A percentile compares a stretch with the other conserved stretches of the same genome.
phyloP scores from a whole-genome alignment of 2,329 filamentous ascomycete genomes.

The Ceratocystis papillata region DNA sequence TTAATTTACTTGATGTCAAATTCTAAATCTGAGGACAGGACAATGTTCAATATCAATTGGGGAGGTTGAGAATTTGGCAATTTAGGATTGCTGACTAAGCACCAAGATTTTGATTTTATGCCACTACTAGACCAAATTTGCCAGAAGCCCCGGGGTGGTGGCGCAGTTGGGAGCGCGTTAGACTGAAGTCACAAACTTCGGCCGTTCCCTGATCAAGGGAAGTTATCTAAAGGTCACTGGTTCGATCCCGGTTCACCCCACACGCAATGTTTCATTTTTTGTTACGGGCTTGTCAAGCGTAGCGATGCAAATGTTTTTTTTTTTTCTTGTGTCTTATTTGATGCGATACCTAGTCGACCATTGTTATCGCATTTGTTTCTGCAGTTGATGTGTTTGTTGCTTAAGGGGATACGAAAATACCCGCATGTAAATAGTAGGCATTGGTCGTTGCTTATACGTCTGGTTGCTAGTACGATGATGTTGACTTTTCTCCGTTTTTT shows the following conservation, averaged over 20 bases:
- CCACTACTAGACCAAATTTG: background rate
- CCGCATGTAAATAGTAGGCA: background rate
- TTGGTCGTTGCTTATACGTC: background rate
- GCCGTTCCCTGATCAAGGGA: constrained; percentile 11
- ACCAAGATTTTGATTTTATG: background rate
- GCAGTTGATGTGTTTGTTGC: too few species aligned
- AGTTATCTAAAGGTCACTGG: constrained; percentile 25
- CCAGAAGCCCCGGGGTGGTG: constrained; percentile 15
- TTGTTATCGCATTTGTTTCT: too few species aligned
- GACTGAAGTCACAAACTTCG: constrained; percentile 24
- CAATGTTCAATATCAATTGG: too few species aligned
- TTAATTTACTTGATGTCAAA: background rate
- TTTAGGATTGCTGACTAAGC: too few species aligned
- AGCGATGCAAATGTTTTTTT: background rate
- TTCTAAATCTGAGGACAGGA: background rate
- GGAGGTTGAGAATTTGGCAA: too few species aligned
- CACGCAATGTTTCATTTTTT: background rate
- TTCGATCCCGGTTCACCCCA: constrained; percentile 25
- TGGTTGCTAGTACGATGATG: constrained; percentile 2
- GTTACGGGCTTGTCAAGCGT: background rate
- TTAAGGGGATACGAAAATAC: background rate
- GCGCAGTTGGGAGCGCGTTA: constrained; percentile 25
- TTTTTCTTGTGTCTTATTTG: background rate
- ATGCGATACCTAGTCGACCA: background rate
- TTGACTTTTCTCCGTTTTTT: background rate